Evolutionary conservation across 2,329 filamentous ascomycete species (phyloP).

Genomic region (Albifimbria verrucaria): DNA sequence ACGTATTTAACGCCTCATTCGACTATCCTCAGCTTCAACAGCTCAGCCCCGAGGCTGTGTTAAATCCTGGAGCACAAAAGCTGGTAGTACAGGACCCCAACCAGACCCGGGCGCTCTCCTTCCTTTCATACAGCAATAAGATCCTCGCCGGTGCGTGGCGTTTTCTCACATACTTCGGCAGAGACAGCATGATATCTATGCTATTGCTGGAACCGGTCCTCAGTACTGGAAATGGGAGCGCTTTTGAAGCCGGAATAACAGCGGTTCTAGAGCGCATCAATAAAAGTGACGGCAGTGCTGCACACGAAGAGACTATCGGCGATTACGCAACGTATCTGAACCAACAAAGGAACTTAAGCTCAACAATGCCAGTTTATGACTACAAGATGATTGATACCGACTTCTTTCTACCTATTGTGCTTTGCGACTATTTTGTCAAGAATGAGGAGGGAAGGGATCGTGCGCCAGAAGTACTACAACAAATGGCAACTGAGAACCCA

Average conservation of each 20-base stretch:
- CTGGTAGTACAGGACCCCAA: slow-evolving; percentile 43
- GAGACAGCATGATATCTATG: slow-evolving; percentile 61
- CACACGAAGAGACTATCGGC: slow-evolving; percentile 63
- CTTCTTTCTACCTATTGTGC: slow-evolving; percentile 55
- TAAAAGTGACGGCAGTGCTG: slow-evolving; percentile 55
- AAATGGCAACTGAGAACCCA: slow-evolving; percentile 44
- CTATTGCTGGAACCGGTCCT: slow-evolving; percentile 57
- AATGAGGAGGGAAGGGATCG: slow-evolving; percentile 34
- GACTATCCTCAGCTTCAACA: slow-evolving; percentile 61
- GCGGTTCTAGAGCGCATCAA: slow-evolving; percentile 61
- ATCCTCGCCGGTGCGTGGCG: slow-evolving; percentile 63
- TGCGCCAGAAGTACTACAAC: slow-evolving; percentile 30
- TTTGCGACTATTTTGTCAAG: slow-evolving; percentile 56
- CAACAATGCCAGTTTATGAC: slow-evolving; percentile 50
- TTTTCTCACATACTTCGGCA: slow-evolving; percentile 65
- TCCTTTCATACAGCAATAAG: slow-evolving; percentile 62
- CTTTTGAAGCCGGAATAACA: slow-evolving; percentile 59
- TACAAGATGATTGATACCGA: slow-evolving; percentile 65
- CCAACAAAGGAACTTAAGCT: slow-evolving; percentile 46
- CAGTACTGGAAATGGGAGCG: slow-evolving; percentile 49
- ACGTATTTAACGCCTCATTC: slow-evolving; percentile 56
- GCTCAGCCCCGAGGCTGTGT: slow-evolving; percentile 43
- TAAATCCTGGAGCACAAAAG: slow-evolving; percentile 43
- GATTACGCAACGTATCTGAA: slow-evolving; percentile 64
- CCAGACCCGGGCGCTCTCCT: slow-evolving; percentile 46